These are phyloP conservation scores for Penicillium paxilli DNA, from an alignment of 495 filamentous ascomycete species.

Conservation along the genomic window DNA sequence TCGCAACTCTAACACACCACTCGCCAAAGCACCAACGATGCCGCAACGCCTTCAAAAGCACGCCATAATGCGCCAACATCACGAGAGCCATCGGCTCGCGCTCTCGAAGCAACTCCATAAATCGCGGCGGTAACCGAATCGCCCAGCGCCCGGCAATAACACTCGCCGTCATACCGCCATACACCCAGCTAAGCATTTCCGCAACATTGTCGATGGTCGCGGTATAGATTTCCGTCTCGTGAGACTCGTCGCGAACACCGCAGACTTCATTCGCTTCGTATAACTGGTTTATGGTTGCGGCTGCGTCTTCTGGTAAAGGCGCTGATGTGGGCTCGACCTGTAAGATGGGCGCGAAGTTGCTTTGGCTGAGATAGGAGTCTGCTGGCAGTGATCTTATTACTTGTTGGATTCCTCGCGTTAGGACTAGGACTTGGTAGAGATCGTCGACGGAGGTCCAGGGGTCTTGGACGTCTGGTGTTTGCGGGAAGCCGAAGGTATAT, in stretches of 20 bases:
- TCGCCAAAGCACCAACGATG: conserved; percentile 50
- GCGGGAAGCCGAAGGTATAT: conserved; percentile 51
- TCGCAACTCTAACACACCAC: conserved; percentile 38
- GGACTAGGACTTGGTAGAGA: conserved; percentile 41
- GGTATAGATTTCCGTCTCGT: conserved; percentile 36
- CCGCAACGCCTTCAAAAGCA: conserved; percentile 40
- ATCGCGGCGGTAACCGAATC: conserved; percentile 49
- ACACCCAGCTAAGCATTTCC: conserved; percentile 29
- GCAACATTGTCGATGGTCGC: conserved; percentile 33
- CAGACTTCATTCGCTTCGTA: conserved; percentile 31
- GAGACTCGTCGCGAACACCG: conserved; percentile 24
- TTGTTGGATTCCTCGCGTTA: conserved; percentile 47
- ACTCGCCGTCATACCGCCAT: conserved; percentile 27
- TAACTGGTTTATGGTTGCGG: conserved; percentile 19
- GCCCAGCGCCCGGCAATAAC: conserved; percentile 42
- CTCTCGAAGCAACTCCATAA: conserved; percentile 50
- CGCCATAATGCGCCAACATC: conserved; percentile 49
- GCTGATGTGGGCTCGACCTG: conserved; percentile 26
- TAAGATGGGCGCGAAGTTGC: conserved; percentile 31
- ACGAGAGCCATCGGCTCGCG: conserved; percentile 55
- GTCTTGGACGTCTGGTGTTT: conserved; percentile 35
- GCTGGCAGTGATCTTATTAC: conserved; percentile 35
- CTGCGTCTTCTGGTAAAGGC: conserved; percentile 20
- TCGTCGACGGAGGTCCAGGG: conserved; percentile 40
- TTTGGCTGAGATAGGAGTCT: conserved; percentile 25